Conservation (phyloP, 2,329 filamentous ascomycete species). For the Coniella lustricola region DNA sequence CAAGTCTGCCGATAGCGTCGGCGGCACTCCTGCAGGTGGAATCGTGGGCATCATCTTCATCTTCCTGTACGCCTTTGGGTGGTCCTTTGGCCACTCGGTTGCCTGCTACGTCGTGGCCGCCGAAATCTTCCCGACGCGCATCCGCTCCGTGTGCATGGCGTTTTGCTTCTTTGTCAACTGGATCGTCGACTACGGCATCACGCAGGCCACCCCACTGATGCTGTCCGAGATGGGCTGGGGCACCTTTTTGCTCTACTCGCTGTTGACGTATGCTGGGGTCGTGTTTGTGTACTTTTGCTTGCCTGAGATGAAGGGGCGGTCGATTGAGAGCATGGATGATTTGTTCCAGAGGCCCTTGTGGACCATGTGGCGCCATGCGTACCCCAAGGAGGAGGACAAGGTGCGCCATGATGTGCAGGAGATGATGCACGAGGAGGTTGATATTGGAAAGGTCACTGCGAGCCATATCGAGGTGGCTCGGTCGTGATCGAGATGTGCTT, state of each 20-base stretch:
- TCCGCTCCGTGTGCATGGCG: slow-evolving; percentile 25
- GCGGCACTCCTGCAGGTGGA: slow-evolving; percentile 31
- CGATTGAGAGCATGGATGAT: slow-evolving; percentile 42
- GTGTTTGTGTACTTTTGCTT: slow-evolving; percentile 35
- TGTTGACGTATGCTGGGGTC: slow-evolving; percentile 28
- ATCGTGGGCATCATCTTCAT: slow-evolving; percentile 33
- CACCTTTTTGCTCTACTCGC: slow-evolving; percentile 28
- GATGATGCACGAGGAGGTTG: neutral
- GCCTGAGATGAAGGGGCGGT: slow-evolving; percentile 43
- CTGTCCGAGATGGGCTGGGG: slow-evolving; percentile 30
- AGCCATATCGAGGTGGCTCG: neutral
- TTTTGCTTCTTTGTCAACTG: slow-evolving; percentile 27
- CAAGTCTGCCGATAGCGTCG: slow-evolving; percentile 16
- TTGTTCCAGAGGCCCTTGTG: slow-evolving; percentile 35
- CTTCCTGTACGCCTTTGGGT: slow-evolving; percentile 25
- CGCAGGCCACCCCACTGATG: slow-evolving; percentile 28
- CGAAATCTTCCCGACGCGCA: slow-evolving; percentile 27
- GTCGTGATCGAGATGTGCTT: too few species aligned
- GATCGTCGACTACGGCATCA: slow-evolving; percentile 27
- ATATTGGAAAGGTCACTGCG: neutral
- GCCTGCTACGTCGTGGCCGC: slow-evolving; percentile 24
- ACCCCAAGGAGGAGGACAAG: slow-evolving; percentile 24
- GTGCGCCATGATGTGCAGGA: slow-evolving; percentile 15
- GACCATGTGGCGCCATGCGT: slow-evolving; percentile 34
- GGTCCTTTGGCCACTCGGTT: slow-evolving; percentile 24